phyloP scores from a whole-genome alignment of 2,329 filamentous ascomycete genomes.

The Fusarium paranaense region DNA sequence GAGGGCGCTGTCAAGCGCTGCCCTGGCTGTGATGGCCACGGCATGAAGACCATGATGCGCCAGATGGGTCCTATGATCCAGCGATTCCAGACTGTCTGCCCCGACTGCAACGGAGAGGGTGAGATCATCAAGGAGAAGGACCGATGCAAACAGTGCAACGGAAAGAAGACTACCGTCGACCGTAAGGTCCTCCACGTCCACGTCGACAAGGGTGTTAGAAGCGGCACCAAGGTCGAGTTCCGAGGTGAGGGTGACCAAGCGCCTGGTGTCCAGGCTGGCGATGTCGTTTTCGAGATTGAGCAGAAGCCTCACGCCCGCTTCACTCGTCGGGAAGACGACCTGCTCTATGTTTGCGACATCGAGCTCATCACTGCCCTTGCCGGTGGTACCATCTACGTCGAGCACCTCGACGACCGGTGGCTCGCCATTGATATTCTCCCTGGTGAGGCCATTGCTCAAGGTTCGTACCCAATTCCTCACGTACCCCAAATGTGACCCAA shows the following conservation, averaged over 20 bases:
- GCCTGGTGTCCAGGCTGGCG: conserved; percentile 91
- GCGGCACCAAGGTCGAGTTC: conserved; percentile 97
- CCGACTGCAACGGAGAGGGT: conserved; percentile 96
- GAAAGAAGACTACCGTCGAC: conserved; percentile 98
- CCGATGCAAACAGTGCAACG: conserved; percentile 94
- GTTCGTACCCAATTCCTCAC: conserved; percentile 64
- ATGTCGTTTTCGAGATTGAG: conserved; percentile 98
- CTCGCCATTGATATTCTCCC: conserved; percentile 91
- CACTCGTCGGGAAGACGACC: conserved; percentile 94
- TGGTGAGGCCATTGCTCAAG: conserved; percentile 92
- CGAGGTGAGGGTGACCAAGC: conserved; percentile 96
- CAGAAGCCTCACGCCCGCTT: conserved; percentile 98
- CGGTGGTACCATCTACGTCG: conserved; percentile 89
- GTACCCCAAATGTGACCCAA: conserved; percentile 1
- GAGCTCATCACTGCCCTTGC: conserved; percentile 95
- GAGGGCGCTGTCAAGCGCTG: conserved; percentile 97
- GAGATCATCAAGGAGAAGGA: conserved; percentile 98
- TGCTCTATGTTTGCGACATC: conserved; percentile 95
- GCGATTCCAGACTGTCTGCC: conserved; percentile 98
- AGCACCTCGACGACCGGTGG: conserved; percentile 98
- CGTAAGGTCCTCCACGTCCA: conserved; percentile 98
- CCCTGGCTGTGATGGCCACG: conserved; percentile 87
- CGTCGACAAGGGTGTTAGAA: conserved; percentile 93
- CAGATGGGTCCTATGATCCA: conserved; percentile 99
- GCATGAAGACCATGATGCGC: conserved; percentile 99